Base-by-base conservation (phyloP, 106 monocot species). In the Dendrobium huoshanense region DNA sequence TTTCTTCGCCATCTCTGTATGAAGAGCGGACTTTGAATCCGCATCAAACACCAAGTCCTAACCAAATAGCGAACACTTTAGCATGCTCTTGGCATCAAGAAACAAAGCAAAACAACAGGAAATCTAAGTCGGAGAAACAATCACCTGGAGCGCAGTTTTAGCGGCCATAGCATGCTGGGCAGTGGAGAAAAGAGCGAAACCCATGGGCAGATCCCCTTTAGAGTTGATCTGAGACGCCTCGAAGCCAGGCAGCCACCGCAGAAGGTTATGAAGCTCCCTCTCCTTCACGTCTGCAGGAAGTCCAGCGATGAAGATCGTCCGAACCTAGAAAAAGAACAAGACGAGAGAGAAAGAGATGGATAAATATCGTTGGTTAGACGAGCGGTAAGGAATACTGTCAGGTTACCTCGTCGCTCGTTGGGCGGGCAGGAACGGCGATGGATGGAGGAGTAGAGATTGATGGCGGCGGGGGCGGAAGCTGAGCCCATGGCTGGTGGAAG, bases 1-100 rank as follows among this genome's bases (percentile, higher is more conserved):
- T 92, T 98, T 98, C 92, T 95, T 98, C 1, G 98, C 98, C 95
- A 98, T 98, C 86, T 98, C 98, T 2, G 87, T 93, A 86, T 95
- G 94, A 82, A 98, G 64, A 7, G 83, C 75, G 0, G 92, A 85
- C 59, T 89, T 91, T 59, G 85, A 80, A 74, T 95, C 98, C 4
- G 87, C 72, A 76, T 98, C 98, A 79, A 98, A 98, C 42, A 90
- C 80, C 84, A 98, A 73, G 22, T 92, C 88, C 98, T 98, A 55
- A 65, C 59, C 44, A 65, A 78, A 43, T 37, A 37, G 17, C 2
- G 76, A 33, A 56, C 9, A 67, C 44, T 44, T 24, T 2, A 19
- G n/a, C 8, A n/a, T 48, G 47, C 48, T 7, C 10, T 18, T 6
- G 55, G 55, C 9, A 61, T 41, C 51, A 42, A 11, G 11, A 67